phyloP scores from a whole-genome alignment of 1,284 basidiomycete species.

The Sparassis latifolia region DNA sequence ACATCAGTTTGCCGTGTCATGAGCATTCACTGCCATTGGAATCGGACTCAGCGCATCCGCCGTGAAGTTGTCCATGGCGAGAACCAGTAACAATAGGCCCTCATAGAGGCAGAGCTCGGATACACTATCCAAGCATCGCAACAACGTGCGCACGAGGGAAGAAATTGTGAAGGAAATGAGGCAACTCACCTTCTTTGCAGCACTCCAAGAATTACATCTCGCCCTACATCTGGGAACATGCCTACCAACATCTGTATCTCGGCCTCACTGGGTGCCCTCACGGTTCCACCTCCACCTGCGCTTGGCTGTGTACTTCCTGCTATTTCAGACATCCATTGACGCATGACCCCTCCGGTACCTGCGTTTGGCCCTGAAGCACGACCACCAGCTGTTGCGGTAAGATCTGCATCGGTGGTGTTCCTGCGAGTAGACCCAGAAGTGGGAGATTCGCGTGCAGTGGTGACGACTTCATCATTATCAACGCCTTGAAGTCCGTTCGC shows the following conservation, averaged over 20 bases:
- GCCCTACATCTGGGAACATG: constrained; percentile 79
- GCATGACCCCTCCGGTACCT: constrained; percentile 41
- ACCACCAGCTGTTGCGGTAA: background rate
- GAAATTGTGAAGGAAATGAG: no score
- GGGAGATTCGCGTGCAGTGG: constrained; percentile 29
- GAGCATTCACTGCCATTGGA: no score
- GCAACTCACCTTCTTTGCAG: constrained; percentile 72
- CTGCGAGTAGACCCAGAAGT: background rate
- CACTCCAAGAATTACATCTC: constrained; percentile 72
- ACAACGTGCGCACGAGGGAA: no score
- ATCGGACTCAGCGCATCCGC: no score
- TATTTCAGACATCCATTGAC: constrained; percentile 79
- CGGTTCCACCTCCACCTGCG: constrained; percentile 34
- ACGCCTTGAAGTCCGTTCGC: constrained; percentile 13
- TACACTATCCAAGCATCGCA: no score
- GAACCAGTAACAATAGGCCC: no score
- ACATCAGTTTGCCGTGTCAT: background rate
- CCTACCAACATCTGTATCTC: constrained; percentile 69
- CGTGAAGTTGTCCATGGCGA: no score
- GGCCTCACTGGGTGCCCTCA: constrained; percentile 65
- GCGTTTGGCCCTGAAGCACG: constrained; percentile 5
- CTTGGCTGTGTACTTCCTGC: constrained; percentile 50
- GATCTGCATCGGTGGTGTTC: background rate
- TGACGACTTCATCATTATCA: constrained; percentile 47
- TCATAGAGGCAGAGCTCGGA: no score